Base-by-base conservation (phyloP, 2,329 filamentous ascomycete species). In the Trichophyton mentagrophytes region DNA sequence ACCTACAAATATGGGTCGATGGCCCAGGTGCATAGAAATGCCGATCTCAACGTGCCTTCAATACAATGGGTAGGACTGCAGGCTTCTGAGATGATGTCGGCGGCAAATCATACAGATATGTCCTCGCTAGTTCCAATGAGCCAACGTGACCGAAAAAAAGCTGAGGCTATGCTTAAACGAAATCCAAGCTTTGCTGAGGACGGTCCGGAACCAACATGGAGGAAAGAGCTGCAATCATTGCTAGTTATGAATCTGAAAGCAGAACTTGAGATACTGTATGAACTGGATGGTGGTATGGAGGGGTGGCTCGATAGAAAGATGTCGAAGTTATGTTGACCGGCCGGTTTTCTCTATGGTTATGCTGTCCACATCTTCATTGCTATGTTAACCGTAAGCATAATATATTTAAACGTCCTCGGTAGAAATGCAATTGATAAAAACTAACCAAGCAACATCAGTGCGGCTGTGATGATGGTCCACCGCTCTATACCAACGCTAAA, bases 1-100 rank as follows among this genome's bases (percentile, higher is more conserved):
- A 84, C 79, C 6, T 86, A 85, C 74, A 84, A 82, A 65, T 77
- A 84, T 66, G 82, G 84, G 25, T 85, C 84, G 1, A 72, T 75
- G 60, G 76, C 77, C 7, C 76, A 83, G 30, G 73, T 78, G 4
- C 80, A 83, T 63, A 81, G 85, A 65, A 79, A 77, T 61, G 70
- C 71, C 5, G 68, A 70, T 27, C 70, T 78, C n/a, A 74, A 71
- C 38, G 70, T 81, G 5, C 77, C 79, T 1, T 68, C 71, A 17
- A 70, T 85, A 7, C 71, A 73, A 63, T 85, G 82, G 80, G 72
- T 86, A n/a, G 84, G 84, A n/a, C 69, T 85, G n/a, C 72, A 71
- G 27, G 72, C 74, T 22, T 67, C 69, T 5, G 74, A 77, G 60
- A 64, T 76, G 9, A 51, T 62, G 20, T 73, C 67, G 59, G 73